A percentile compares a stretch with the other conserved stretches of the same genome.
Evolutionary conservation across 257 asterid species (phyloP).

Genomic region (Solanum peruvianum): DNA sequence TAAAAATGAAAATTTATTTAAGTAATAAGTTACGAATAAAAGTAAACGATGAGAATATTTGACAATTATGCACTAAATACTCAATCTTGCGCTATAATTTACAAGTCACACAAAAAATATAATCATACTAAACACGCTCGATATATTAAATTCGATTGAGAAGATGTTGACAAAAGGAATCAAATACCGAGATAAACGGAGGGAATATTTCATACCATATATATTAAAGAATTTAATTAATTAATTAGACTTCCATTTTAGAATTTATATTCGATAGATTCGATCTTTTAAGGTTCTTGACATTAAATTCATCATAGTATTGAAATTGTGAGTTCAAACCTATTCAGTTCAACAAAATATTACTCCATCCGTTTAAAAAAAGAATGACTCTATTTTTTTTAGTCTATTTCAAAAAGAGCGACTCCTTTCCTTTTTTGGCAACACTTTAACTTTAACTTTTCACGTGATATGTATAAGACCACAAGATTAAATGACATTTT

Average conservation of each 20-base stretch:
- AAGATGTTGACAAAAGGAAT: background rate
- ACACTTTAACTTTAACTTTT: too few relatives aligned
- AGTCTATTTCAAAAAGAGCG: too few relatives aligned
- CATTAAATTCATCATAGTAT: background rate
- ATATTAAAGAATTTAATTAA: background rate
- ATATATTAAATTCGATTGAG: rapidly evolving
- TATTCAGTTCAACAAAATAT: background rate
- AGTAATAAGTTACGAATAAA: rapidly evolving
- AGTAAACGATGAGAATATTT: rapidly evolving
- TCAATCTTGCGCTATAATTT: too few relatives aligned
- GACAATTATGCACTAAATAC: too few relatives aligned
- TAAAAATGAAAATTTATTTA: too few relatives aligned
- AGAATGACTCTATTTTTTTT: too few relatives aligned
- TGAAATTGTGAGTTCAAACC: background rate
- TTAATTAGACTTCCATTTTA: background rate
- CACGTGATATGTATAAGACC: too few relatives aligned
- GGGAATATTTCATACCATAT: too few relatives aligned
- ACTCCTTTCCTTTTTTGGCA: too few relatives aligned
- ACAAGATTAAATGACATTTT: too few relatives aligned
- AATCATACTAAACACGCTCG: rapidly evolving
- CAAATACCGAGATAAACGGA: too few relatives aligned
- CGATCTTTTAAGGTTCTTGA: background rate
- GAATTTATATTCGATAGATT: background rate
- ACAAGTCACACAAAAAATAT: too few relatives aligned
- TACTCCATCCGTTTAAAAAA: background rate